Base-by-base conservation (phyloP, 208 protist species). In the Acanthamoeba castellanii region DNA sequence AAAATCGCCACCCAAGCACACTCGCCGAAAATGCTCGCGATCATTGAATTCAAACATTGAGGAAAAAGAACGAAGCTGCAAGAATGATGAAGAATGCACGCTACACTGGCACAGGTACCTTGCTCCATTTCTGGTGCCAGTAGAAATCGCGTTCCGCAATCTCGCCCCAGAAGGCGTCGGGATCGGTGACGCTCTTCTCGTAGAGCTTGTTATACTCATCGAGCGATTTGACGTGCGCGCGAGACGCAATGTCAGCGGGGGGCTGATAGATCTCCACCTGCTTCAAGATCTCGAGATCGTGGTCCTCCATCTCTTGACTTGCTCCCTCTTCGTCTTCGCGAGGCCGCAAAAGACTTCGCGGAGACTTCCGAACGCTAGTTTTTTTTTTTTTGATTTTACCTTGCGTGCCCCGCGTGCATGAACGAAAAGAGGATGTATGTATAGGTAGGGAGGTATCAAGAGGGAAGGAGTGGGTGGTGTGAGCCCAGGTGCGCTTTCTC, bases 91-190 rank as follows among this genome's bases (percentile, higher is more conserved):
- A n/a, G 27, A n/a, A n/a, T 68, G 32, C 42, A 25, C 9, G 27
- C 55, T 85, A 11, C 68, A 76, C 7, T 37, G 13, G 2, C 9
- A 34, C 11, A 66, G n/a, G 34, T 85, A 87, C 78, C 78, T 87
- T 87, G 78, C 30, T 87, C 78, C 78, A 87, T 61, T 87, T 87
- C 30, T 87, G 27, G 4, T 64, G 42, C 78, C 78, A 87, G 52
- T 87, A 87, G 78, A 87, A 87, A 87, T 87, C 78, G 47, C 78
- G 78, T 37, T 87, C 78, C 16, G 78, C 50, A 94, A 94, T 50
- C 70, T 94, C 91, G 16, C 30, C 74, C 91, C 91, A 94, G 74
- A 94, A 94, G 32, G 47, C 91, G 2, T 81, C 74, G 9, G 91
- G 91, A 78, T 87, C 68, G 68, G 27, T 52, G 0, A 94, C 74